phyloP scores from a whole-genome alignment of 805 yeast genomes.

The Sungouiella thailandica region DNA sequence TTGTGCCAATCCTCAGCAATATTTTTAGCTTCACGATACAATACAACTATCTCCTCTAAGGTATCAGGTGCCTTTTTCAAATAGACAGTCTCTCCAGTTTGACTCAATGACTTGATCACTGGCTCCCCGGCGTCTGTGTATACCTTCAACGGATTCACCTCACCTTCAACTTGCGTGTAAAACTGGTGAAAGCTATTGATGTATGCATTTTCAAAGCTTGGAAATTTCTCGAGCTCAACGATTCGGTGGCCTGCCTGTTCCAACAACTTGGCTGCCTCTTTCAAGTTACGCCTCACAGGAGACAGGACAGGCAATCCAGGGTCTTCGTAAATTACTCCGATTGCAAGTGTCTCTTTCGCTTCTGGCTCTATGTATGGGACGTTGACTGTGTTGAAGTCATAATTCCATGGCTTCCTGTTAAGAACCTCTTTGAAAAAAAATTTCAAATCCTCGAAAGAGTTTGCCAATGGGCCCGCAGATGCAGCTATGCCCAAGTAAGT shows the following conservation, averaged over 20 bases:
- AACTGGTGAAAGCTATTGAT: background rate
- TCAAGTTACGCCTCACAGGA: background rate
- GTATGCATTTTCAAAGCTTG: background rate
- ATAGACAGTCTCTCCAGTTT: background rate
- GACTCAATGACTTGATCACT: conserved; percentile 1
- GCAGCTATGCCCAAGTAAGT: conserved; percentile 28
- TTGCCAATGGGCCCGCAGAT: conserved; percentile 41
- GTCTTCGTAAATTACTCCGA: conserved; percentile 1
- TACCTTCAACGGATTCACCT: background rate
- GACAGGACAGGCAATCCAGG: background rate
- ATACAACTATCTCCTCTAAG: background rate
- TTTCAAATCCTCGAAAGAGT: conserved; percentile 31
- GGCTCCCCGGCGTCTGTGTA: conserved; percentile 1
- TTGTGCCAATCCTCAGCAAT: conserved; percentile 5
- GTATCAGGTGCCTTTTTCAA: background rate
- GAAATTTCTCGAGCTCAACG: background rate
- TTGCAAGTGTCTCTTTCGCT: background rate
- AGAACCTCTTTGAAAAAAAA: conserved; percentile 33
- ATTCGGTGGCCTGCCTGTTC: background rate
- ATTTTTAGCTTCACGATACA: background rate
- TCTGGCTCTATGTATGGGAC: background rate
- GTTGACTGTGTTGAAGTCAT: conserved; percentile 35
- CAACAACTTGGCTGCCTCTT: background rate
- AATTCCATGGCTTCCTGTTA: conserved; percentile 36
- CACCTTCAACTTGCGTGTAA: background rate